phyloP scores from a whole-genome alignment of 2,329 filamentous ascomycete species.

The Cercospora brassicicola region DNA sequence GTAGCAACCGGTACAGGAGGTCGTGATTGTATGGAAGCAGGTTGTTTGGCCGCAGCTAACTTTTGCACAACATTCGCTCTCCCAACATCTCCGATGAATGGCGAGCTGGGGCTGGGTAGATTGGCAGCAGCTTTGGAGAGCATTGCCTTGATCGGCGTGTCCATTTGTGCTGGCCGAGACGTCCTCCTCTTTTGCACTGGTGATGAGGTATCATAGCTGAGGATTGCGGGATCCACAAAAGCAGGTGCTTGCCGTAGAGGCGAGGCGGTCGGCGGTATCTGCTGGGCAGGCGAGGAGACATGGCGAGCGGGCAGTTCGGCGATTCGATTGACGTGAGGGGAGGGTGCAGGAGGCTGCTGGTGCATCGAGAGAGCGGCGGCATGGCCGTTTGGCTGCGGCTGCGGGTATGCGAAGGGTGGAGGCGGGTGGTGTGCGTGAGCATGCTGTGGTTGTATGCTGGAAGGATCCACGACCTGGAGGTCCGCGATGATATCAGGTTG shows the following conservation, averaged over 20 bases:
- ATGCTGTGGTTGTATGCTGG: slow-evolving; percentile 10
- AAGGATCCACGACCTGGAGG: slow-evolving; percentile 49
- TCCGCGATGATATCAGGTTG: slow-evolving; percentile 61
- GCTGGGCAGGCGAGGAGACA: slow-evolving; percentile 24
- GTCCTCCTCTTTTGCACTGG: slow-evolving; percentile 31
- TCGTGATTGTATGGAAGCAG: slow-evolving; percentile 2
- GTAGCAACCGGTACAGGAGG: slow-evolving; percentile 13
- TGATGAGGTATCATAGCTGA: slow-evolving; percentile 59
- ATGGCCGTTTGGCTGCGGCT: slow-evolving; percentile 13
- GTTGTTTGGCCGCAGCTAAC: slow-evolving; percentile 22
- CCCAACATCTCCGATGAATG: slow-evolving; percentile 40
- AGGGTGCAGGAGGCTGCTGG: slow-evolving; percentile 15
- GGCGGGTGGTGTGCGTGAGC: slow-evolving; percentile 4
- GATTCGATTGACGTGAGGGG: slow-evolving; percentile 15
- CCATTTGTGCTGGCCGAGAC: slow-evolving; percentile 34
- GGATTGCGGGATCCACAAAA: slow-evolving; percentile 80
- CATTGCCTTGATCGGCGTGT: slow-evolving; percentile 47
- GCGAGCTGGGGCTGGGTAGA: slow-evolving; percentile 41
- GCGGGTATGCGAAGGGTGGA: slow-evolving; percentile 7
- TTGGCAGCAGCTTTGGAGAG: slow-evolving; percentile 39
- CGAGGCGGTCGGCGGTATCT: slow-evolving; percentile 28
- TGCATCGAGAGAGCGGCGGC: slow-evolving; percentile 7
- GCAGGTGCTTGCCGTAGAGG: slow-evolving; percentile 42
- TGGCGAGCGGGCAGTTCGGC: slow-evolving; percentile 29
- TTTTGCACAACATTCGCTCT: slow-evolving; percentile 31